Base-by-base conservation (phyloP, 495 filamentous ascomycete species). In the Hyaloscypha finlandica region DNA sequence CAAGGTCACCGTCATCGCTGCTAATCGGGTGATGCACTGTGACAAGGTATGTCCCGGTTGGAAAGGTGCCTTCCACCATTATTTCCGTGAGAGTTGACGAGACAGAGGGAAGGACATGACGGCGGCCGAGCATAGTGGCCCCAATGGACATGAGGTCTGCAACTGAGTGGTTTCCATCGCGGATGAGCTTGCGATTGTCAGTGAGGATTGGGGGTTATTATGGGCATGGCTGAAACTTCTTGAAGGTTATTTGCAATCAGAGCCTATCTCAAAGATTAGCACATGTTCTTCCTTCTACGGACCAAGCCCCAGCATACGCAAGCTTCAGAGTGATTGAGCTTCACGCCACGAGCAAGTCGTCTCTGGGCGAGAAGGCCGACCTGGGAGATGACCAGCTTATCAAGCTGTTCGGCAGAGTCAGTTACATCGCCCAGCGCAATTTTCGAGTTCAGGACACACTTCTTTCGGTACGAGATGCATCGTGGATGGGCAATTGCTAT, bases 331-430 rank as follows among this genome's bases (percentile, higher is more conserved):
- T 98, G 92, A 76, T 99, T 99, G 70, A 99, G 80, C 69, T 86
- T 89, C 33, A 97, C 86, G 60, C 95, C 95, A 65, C 95, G 83
- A 54, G 95, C 95, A 48, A 99, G 88, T 62, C 95, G 88, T 51
- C 87, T 84, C 81, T 99, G 95, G 64, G 95, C 95, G 63, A 97
- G 84, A 66, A 90, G 84, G 60, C 96, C 95, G 57, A 96, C 79
- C 74, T 97, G 93, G 33, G 93, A 94, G 75, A 96, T 94, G 72
- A 88, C 84, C 79, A 99, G 92, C 86, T 99, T 99, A 83, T 99
- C 95, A 71, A 98, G 81, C 96, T 98, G 22, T 42, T 62, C 37
- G 60, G 32, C 53, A 60, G 58, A 25, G 12, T 22, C 60, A 59
- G 32, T n/a, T 5, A 6, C 29, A 37, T 4, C 5, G 14, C 35